Evolutionary conservation across 805 yeast genomes (phyloP).

Genomic region (Yarrowia keelungensis): DNA sequence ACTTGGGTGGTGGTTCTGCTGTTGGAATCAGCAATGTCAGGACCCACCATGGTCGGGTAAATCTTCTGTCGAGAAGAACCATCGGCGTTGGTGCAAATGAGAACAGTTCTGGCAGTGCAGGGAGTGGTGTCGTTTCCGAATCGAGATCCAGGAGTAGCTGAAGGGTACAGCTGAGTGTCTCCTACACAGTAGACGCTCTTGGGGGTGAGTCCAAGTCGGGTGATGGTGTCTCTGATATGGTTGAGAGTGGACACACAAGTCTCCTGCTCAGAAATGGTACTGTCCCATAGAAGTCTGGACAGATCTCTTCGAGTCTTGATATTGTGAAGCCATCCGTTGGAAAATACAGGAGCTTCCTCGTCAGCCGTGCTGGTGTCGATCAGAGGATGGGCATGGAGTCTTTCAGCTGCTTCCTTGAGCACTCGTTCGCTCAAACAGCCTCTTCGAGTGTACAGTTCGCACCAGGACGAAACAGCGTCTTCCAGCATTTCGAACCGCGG

Average conservation of each 20-base stretch:
- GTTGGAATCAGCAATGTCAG: background rate
- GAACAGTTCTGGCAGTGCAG: slow-evolving; percentile 2
- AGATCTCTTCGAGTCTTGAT: slow-evolving; percentile 26
- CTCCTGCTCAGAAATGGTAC: slow-evolving; percentile 18
- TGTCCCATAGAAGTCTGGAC: slow-evolving; percentile 20
- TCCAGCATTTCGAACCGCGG: slow-evolving; percentile 24
- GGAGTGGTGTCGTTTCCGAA: slow-evolving; percentile 20
- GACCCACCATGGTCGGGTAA: slow-evolving; percentile 15
- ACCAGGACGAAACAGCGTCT: slow-evolving; percentile 21
- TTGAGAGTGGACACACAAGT: slow-evolving; percentile 5
- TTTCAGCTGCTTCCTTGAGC: slow-evolving; percentile 24
- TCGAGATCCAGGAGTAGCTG: slow-evolving; percentile 20
- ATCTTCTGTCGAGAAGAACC: slow-evolving; percentile 4
- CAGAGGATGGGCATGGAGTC: slow-evolving; percentile 13
- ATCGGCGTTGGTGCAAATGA: slow-evolving; percentile 23
- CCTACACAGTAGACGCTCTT: slow-evolving; percentile 15
- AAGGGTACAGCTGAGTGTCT: slow-evolving; percentile 26
- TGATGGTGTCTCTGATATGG: slow-evolving; percentile 13
- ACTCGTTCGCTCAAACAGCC: slow-evolving; percentile 29
- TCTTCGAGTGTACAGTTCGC: slow-evolving; percentile 28
- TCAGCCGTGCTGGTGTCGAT: slow-evolving; percentile 8
- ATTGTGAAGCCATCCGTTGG: slow-evolving; percentile 27
- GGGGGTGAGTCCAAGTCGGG: slow-evolving; percentile 12
- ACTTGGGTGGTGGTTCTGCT: background rate
- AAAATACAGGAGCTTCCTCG: slow-evolving; percentile 24